These are phyloP conservation scores for Emmonsiellopsis sp. DNA, from an alignment of 2,329 filamentous ascomycete genomes.

Conservation along the genomic window DNA sequence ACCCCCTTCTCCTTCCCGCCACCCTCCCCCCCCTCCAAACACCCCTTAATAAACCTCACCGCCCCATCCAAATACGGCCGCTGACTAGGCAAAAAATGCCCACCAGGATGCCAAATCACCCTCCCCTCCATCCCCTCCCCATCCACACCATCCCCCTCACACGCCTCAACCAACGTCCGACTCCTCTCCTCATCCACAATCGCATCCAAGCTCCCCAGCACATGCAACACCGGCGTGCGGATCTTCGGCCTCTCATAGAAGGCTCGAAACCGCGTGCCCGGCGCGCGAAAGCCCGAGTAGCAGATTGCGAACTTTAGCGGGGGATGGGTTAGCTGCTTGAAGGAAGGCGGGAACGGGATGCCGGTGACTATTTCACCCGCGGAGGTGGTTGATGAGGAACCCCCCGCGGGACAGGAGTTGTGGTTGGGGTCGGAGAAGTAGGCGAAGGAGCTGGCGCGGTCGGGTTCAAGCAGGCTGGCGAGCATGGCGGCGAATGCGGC, in stretches of 20 bases:
- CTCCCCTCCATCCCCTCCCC: slow-evolving; percentile 40
- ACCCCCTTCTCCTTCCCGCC: slow-evolving; percentile 7
- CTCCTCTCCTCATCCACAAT: slow-evolving; percentile 75
- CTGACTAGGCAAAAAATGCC: slow-evolving; percentile 78
- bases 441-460: slow-evolving; percentile 40
- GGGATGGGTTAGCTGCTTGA: slow-evolving; percentile 37
- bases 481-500: slow-evolving; percentile 64
- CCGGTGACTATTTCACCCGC: slow-evolving; percentile 24
- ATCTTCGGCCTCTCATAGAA: slow-evolving; percentile 66
- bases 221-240: slow-evolving; percentile 68
- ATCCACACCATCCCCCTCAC: slow-evolving; percentile 46
- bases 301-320: slow-evolving; percentile 61
- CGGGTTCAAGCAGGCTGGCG: slow-evolving; percentile 58
- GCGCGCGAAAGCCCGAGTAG: slow-evolving; percentile 69
- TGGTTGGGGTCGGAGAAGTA: slow-evolving; percentile 20
- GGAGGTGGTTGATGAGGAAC: slow-evolving; percentile 12
- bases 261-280: slow-evolving; percentile 52
- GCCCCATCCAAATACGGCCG: slow-evolving; percentile 73
- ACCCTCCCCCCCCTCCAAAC: slow-evolving; percentile 30
- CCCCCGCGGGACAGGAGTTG: slow-evolving; percentile 1
- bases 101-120: slow-evolving; percentile 70
- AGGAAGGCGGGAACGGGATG: slow-evolving; percentile 45
- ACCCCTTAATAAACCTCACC: slow-evolving; percentile 59
- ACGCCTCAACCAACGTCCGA: slow-evolving; percentile 57
- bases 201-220: slow-evolving; percentile 73